Conservation (phyloP, 2,329 filamentous ascomycete genomes). For the Calonectria leucothoes region DNA sequence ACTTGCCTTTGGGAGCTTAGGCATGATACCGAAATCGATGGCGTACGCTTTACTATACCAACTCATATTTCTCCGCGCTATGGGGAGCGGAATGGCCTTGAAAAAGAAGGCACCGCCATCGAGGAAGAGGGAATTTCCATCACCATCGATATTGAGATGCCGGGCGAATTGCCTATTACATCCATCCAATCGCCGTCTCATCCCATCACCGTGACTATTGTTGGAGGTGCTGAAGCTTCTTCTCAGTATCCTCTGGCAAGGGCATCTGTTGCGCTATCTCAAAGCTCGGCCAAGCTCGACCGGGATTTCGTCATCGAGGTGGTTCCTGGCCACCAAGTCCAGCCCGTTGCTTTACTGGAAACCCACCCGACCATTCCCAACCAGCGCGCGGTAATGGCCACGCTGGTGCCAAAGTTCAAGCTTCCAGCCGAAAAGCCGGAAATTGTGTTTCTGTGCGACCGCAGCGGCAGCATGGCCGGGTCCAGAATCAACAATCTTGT, state of each 20-base stretch:
- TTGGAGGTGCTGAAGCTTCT: conserved; percentile 57
- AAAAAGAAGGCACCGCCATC: not conserved
- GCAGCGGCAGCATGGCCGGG: conserved; percentile 72
- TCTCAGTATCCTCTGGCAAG: conserved; percentile 64
- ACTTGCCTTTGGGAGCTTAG: conserved; percentile 77
- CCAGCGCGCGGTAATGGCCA: conserved; percentile 76
- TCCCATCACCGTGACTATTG: conserved; percentile 73
- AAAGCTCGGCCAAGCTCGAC: conserved; percentile 64
- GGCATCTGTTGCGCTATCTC: conserved; percentile 70
- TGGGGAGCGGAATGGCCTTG: conserved; percentile 47
- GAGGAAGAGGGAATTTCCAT: conserved; percentile 38
- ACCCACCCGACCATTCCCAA: conserved; percentile 69
- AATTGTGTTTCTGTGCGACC: conserved; percentile 78
- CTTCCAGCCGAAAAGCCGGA: conserved; percentile 67
- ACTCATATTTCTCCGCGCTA: conserved; percentile 76
- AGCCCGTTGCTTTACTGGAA: conserved; percentile 74
- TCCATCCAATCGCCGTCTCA: conserved; percentile 75
- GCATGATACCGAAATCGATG: conserved; percentile 75
- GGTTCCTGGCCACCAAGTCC: conserved; percentile 66
- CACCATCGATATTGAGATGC: conserved; percentile 56
- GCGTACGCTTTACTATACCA: conserved; percentile 76
- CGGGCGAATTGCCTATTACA: conserved; percentile 65
- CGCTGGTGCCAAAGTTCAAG: conserved; percentile 75
- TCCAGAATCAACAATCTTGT: conserved; percentile 63
- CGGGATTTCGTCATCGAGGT: conserved; percentile 76